Base-by-base conservation (phyloP, 164 flowering plant species). In the Tetrastigma voinierianum region DNA sequence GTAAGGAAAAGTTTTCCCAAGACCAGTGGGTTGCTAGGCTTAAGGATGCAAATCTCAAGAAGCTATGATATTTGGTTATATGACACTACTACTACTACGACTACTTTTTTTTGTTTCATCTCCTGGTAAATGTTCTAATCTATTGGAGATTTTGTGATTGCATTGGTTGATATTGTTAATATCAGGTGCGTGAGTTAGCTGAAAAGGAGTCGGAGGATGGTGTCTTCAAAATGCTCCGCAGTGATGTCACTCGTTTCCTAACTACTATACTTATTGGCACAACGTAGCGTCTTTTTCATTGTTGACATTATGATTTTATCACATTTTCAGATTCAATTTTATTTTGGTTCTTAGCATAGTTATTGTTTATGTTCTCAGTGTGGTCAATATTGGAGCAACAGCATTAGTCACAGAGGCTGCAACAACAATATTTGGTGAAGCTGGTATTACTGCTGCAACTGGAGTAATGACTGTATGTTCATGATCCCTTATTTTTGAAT, bases 191-290 rank as follows among this genome's bases (percentile, higher is more conserved):
- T 56, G 99, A 96, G 68, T 76, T 96, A 80, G 99, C 99, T 73
- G 98, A 96, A 57, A 93, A 90, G 70, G 99, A 96, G 75, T 72
- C 96, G 54, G 99, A 90, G 69, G 72, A 90, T 82, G 96, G 96
- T 51, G 95, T 96, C 65, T 96, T 96, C 81, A 88, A 73, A 84
- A 85, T 87, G 96, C 97, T 96, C 64, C 89, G 90, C 15, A 87
- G 78, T 70, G 99, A 96, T 80, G 96, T 96, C 56, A 96, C 98
- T 67, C 88, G 99, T 21, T 96, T 96, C 77, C 79, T 96, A 58
- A 96, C 99, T 14, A 93, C 99, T 43, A 96, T 96, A 68, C 95
- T 96, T 66, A 93, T 96, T 70, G 99, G 99, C 75, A 96, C 99
- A 66, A 96, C 98, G 99, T 96, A 96, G 24, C 74, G 17, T 46